Conservation (phyloP, 2,329 filamentous ascomycete species). For the Trichoderma sp. region DNA sequence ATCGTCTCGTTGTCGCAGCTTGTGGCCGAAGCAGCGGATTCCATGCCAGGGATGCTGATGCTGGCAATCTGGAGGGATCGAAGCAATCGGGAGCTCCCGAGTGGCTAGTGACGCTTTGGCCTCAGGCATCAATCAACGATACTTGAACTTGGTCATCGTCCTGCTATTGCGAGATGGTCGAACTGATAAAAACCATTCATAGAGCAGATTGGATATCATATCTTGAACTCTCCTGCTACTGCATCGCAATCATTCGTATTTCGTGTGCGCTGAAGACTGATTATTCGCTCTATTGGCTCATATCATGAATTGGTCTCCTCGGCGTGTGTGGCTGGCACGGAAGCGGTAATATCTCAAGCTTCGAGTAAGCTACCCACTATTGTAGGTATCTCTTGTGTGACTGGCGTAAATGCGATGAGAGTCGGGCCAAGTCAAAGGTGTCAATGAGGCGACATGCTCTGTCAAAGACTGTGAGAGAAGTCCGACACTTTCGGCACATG, state of each 20-base stretch:
- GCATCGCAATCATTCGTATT: neutral
- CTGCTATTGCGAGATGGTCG: neutral
- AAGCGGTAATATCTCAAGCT: neutral
- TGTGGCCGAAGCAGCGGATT: conserved; percentile 10
- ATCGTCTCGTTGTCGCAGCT: conserved; percentile 1
- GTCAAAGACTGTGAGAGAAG: no score
- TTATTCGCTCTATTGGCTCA: neutral
- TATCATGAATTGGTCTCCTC: neutral
- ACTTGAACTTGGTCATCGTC: neutral
- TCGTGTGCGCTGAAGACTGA: no score
- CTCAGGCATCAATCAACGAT: conserved; percentile 8
- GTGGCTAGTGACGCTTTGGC: neutral
- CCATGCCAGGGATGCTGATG: conserved; percentile 25
- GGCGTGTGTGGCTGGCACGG: neutral
- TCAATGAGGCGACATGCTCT: neutral
- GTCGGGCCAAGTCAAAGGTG: neutral
- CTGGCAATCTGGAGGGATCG: conserved; percentile 17
- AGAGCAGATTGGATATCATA: neutral
- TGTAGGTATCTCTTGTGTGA: no score
- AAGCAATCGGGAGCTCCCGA: conserved; percentile 9
- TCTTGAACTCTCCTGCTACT: neutral
- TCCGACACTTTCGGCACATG: neutral
- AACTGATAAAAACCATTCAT: neutral
- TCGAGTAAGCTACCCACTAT: no score
- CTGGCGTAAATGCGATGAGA: no score